Conservation (phyloP, 139 green algal species). For the Tetradesmus obliquus region DNA sequence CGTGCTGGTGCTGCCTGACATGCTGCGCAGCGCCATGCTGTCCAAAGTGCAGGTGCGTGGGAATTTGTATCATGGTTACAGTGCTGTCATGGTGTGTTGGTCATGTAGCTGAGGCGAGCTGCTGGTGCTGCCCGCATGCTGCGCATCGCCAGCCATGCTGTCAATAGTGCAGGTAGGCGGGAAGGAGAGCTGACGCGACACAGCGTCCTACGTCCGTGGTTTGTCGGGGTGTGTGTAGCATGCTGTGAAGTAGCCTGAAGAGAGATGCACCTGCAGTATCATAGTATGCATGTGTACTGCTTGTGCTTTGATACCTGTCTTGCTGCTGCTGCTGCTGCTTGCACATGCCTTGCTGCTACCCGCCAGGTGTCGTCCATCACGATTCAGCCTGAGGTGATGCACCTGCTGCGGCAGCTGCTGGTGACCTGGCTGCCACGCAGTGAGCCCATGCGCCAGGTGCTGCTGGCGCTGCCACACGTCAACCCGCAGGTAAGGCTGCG, state of each 20-base stretch:
- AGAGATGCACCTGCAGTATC: background rate
- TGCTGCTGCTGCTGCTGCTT: constrained; percentile 1
- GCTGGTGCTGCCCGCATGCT: background rate
- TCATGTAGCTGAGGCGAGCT: background rate
- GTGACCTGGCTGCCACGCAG: constrained; percentile 47
- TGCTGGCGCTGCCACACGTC: constrained; percentile 52
- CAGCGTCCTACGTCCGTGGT: too few species aligned
- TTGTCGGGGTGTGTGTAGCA: too few species aligned
- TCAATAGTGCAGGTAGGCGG: too few species aligned
- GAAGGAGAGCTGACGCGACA: too few species aligned
- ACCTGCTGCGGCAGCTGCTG: constrained; percentile 40
- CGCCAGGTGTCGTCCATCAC: constrained; percentile 46
- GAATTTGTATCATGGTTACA: background rate
- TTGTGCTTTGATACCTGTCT: background rate
- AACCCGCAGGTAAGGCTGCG: constrained; percentile 24
- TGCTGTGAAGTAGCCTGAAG: too few species aligned
- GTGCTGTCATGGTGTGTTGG: too few species aligned
- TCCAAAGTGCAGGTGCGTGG: background rate
- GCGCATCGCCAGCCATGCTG: background rate
- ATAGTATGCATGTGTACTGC: background rate
- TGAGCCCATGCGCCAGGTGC: constrained; percentile 1
- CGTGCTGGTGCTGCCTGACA: constrained; percentile 41
- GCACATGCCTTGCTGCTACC: background rate
- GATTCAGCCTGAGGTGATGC: constrained; percentile 44
- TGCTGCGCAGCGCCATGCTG: constrained; percentile 25